Base-by-base conservation (phyloP, 108 stramenopile genomes). In the Licmophora abbreviata region DNA sequence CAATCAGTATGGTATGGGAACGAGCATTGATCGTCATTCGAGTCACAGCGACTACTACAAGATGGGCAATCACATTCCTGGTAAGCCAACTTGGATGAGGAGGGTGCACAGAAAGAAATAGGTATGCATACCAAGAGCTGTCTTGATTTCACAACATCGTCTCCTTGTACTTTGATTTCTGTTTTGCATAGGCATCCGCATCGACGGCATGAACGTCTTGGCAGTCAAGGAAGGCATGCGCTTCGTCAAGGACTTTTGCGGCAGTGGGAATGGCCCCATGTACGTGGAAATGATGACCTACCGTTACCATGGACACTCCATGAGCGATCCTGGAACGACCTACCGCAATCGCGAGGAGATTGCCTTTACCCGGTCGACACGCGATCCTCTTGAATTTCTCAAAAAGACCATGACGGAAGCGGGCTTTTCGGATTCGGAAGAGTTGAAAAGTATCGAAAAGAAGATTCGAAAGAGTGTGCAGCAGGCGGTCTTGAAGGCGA, bases 1-100 rank as follows among this genome's bases (percentile, higher is more conserved):
- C 86, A 99, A 99, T 73, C 95, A 95, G 48, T 99, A 99, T 60
- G 99, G 99, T 49, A 99, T 99, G 99, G 99, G 99, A 55, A 99
- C 99, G 17, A 87, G 83, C 55, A 95, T 94, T 56, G 95, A 98
- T 61, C 81, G 99, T 51, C 93, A 93, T 61, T 94, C 94, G 11
- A 76, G 71, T 48, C 94, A 96, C 60, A 74, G 67, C 25, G 92
- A 97, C 49, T 99, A 99, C 79, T 98, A 96, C 94, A 97, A 95
- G 70, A 98, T 98, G 97, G 97, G 97, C 43, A 96, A 96, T 67
- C 68, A 88, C 59, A 98, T 99, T 65, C 99, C 99, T 37, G 99
- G 99, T 31, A n/a, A n/a, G n/a, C n/a, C n/a, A n/a, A n/a, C n/a
- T n/a, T n/a, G n/a, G n/a, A n/a, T n/a, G n/a, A n/a, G n/a, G n/a